phyloP scores from a whole-genome alignment of 306 rosid genomes.

The Cicer bijugum region DNA sequence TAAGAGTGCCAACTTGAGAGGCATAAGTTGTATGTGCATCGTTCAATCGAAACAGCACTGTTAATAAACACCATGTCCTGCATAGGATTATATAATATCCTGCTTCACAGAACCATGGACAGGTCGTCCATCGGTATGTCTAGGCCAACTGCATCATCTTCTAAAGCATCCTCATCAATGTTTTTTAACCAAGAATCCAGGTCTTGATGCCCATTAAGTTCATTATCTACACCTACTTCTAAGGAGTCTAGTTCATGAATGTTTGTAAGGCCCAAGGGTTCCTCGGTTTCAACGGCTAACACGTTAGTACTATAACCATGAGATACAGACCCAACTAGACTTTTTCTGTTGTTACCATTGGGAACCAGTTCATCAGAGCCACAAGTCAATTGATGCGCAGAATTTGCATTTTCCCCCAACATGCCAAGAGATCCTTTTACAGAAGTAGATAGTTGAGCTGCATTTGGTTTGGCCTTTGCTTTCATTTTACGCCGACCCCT shows the following conservation, averaged over 20 bases:
- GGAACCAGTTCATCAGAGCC: slow-evolving; percentile 52
- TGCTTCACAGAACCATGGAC: slow-evolving; percentile 64
- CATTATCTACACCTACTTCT: slow-evolving; percentile 65
- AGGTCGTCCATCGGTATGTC: slow-evolving; percentile 95
- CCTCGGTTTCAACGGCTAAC: slow-evolving; percentile 52
- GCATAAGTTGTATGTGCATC: slow-evolving; percentile 63
- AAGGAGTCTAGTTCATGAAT: slow-evolving; percentile 70
- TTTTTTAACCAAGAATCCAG: slow-evolving; percentile 70
- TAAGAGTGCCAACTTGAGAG: slow-evolving; percentile 66
- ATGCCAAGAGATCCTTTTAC: slow-evolving; percentile 58
- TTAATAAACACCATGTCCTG: slow-evolving; percentile 48
- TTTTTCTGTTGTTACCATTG: slow-evolving; percentile 41
- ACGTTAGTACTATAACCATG: slow-evolving; percentile 40
- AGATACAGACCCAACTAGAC: slow-evolving; percentile 48
- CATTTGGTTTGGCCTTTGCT: slow-evolving; percentile 78
- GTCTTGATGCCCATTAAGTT: slow-evolving; percentile 65
- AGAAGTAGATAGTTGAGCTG: slow-evolving; percentile 64
- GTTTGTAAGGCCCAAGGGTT: slow-evolving; percentile 51
- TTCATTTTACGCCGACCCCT: slow-evolving; percentile 74
- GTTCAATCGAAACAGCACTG: slow-evolving; percentile 56
- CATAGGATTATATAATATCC: slow-evolving; percentile 52
- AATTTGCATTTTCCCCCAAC: slow-evolving; percentile 48
- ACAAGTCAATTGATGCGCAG: slow-evolving; percentile 49
- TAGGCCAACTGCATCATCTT: slow-evolving; percentile 61
- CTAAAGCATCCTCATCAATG: slow-evolving; percentile 65